phyloP scores from a whole-genome alignment of 148 eudicot genomes.

The Rhododendron molle region DNA sequence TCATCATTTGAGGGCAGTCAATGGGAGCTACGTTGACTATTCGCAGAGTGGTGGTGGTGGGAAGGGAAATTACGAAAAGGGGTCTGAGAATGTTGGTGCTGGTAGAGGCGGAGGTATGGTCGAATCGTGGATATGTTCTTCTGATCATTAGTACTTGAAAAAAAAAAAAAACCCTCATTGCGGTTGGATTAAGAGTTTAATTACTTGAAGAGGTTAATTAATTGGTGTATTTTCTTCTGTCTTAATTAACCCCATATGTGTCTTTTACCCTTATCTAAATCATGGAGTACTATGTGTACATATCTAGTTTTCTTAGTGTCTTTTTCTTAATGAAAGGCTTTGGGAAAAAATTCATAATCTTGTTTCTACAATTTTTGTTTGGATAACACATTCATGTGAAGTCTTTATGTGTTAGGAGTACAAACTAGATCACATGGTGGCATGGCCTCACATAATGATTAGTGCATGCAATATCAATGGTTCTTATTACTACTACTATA shows the following conservation, averaged over 20 bases:
- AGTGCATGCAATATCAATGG: background rate
- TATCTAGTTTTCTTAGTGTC: background rate
- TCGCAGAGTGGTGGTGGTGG: constrained; percentile 1
- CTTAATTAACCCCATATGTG: background rate
- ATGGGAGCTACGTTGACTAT: constrained; percentile 18
- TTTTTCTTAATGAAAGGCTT: background rate
- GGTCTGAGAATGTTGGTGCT: constrained; percentile 11
- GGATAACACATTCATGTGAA: background rate
- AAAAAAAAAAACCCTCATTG: background rate
- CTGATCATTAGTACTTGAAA: constrained; percentile 26
- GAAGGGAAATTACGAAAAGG: constrained; percentile 12
- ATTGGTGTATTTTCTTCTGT: background rate
- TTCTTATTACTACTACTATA: too few relatives aligned
- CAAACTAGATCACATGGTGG: background rate
- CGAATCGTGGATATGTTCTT: constrained; percentile 69
- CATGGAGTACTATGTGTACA: background rate
- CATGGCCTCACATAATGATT: background rate
- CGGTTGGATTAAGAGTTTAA: background rate
- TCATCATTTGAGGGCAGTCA: constrained; percentile 9
- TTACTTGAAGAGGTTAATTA: constrained; percentile 5
- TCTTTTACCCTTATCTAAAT: background rate
- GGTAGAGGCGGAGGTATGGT: constrained; percentile 59
- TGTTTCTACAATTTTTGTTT: background rate
- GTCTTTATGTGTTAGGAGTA: background rate
- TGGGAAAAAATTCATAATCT: background rate